Percentiles rank a stretch among this genome's conserved stretches.
These are phyloP conservation scores for Metahyphopichia silvanorum DNA, from an alignment of 805 yeast species.

Conservation along the genomic window DNA sequence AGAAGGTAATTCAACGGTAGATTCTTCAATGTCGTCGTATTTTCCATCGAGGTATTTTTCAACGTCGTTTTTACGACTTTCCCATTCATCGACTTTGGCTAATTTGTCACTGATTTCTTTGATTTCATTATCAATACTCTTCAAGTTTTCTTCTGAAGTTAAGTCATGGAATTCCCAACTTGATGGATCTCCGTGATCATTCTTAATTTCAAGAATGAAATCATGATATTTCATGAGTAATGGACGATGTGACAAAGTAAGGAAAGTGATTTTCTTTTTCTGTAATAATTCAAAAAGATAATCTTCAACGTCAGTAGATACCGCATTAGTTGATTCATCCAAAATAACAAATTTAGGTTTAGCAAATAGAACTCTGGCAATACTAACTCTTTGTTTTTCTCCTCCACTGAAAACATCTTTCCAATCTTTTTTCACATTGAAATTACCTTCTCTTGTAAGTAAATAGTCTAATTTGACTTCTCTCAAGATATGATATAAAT, in stretches of 20 bases:
- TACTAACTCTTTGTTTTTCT: slow-evolving; percentile 85
- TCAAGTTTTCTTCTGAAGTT: slow-evolving; percentile 62
- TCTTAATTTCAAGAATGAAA: slow-evolving; percentile 64
- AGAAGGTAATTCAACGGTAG: slow-evolving; percentile 3
- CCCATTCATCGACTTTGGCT: slow-evolving; percentile 56
- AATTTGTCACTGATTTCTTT: slow-evolving; percentile 60
- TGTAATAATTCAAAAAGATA: slow-evolving; percentile 74
- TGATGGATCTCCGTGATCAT: slow-evolving; percentile 37
- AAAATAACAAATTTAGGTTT: slow-evolving; percentile 77
- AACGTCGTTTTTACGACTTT: slow-evolving; percentile 56
- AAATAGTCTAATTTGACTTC: slow-evolving; percentile 82
- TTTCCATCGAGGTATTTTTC: slow-evolving; percentile 48
- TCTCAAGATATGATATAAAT: slow-evolving; percentile 60
- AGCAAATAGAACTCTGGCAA: slow-evolving; percentile 81
- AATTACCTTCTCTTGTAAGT: slow-evolving; percentile 59
- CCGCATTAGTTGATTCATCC: slow-evolving; percentile 95
- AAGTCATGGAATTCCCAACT: slow-evolving; percentile 60
- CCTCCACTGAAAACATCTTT: slow-evolving; percentile 94
- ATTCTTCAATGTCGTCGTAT: slow-evolving; percentile 15
- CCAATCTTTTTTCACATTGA: slow-evolving; percentile 68
- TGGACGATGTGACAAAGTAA: slow-evolving; percentile 83
- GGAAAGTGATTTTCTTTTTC: slow-evolving; percentile 65
- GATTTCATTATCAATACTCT: slow-evolving; percentile 73
- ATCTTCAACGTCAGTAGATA: slow-evolving; percentile 86
- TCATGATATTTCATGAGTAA: slow-evolving; percentile 83